Base-by-base conservation (phyloP, 169 alveolate genomes). In the Plasmodium cynomolgi region DNA sequence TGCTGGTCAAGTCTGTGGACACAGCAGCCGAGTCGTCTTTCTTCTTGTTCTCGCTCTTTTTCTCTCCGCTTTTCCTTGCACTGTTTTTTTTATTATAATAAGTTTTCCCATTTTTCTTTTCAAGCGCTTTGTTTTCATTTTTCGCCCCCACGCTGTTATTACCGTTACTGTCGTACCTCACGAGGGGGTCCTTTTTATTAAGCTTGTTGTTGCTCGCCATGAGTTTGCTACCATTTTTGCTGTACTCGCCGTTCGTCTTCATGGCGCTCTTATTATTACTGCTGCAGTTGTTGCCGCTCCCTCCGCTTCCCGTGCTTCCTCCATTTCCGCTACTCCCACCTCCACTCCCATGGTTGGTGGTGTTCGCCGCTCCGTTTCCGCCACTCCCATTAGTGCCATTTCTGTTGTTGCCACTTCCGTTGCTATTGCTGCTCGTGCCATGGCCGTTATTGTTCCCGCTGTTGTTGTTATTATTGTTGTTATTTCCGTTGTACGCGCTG, bases 81-180 rank as follows among this genome's bases (percentile, higher is more conserved):
- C 79, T 50, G 15, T 11, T 58, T 77, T 86, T 86, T 37, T 62
- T 86, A 47, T 79, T 77, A 23, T 47, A 79, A 86, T 77, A 86
- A 7, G 6, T 29, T 31, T 58, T 79, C 13, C 90, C 86, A 50
- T 56, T 86, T 39, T 54, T 77, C 71, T 44, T 86, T 26, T 79
- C 93, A 20, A 31, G 2, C 44, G 72, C 29, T 79, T 86, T 86
- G 17, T n/a, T 23, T 26, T 79, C 82, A 56, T 20, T 41, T 39
- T 86, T 77, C 17, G 23, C n/a, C 20, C 73, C 2, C 6, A 33
- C 50, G 15, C 29, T 15, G 62, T 68, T 68, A 75, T 2, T 34
- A 75, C 23, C 23, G 31, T 75, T 31, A 33, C 23, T 77, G 20
- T 86, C 93, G 29, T 77, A 29, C 74, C 34, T 44, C 23, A 33